Evolutionary conservation across 2,329 filamentous ascomycete species (phyloP), one percentile per base, ranked within the genome.

Genomic region (Escovopsis sp.): DNA sequence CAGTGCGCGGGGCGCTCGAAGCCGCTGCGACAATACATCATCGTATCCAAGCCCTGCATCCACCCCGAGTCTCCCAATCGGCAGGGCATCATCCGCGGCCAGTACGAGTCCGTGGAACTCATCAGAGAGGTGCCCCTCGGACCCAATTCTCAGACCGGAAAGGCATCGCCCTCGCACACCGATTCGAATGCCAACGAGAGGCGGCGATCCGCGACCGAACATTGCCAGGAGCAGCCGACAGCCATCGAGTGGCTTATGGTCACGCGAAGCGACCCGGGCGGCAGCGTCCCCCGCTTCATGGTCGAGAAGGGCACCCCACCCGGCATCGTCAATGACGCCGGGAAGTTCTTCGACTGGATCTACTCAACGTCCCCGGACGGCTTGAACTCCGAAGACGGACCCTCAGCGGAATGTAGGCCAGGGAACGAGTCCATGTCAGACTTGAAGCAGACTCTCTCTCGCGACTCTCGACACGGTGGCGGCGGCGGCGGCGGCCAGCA

Each of bases 91-190:
- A 84, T 94, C 39, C 73, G 86, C 34, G 89, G 88, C 3, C 71
- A 79, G 48, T 96, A 95, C 52, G 88, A 95, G 64, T 93, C 84
- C 1, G 81, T 95, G 13, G 89, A 96, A 60, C 71, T 94, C 49
- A 88, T 95, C 43, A 72, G 88, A 39, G 88, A 96, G 60, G 72
- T 95, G 12, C 81, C 79, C 1, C 56, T 78, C 9, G 64, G 68
- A 36, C 57, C 65, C 48, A 64, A 68, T 35, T 57, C 66, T 48
- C 57, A 63, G 3, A 47, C 47, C 7, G 46, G 48, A 24, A 61
- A 53, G 47, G 49, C 56, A 40, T 62, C 60, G 1, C 39, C 55
- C 5, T 61, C 60, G 2, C 57, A 58, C 1, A 47, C 51, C 2
- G 56, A 63, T 38, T 40, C 61, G n/a, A 39, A 40, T 4, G 47